These are phyloP conservation scores for Rhodotorula sp. DNA, from an alignment of 1,284 basidiomycete genomes.

Conservation along the genomic window DNA sequence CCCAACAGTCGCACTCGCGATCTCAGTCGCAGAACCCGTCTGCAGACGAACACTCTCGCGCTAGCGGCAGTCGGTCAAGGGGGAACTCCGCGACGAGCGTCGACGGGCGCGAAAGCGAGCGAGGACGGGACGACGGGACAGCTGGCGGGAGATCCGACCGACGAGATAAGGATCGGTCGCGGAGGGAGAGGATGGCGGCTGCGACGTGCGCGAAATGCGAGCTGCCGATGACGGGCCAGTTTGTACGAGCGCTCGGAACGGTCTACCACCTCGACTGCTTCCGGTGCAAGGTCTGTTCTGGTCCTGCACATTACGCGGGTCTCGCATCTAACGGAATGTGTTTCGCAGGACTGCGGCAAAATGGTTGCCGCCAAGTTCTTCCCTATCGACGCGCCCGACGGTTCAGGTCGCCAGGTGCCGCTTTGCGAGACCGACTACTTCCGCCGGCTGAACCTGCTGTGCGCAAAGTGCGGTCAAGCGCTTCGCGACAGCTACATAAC, in stretches of 20 bases:
- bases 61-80: background rate
- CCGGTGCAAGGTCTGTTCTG: conserved; percentile 76
- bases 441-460: conserved; percentile 90
- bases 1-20: background rate
- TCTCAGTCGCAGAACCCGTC: background rate
- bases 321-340: too few relatives aligned
- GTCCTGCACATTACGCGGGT: background rate
- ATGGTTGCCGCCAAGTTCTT: conserved; percentile 99
- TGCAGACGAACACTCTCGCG: background rate
- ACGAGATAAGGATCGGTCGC: background rate
- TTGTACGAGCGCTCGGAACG: conserved; percentile 89
- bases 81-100: conserved; percentile 7
- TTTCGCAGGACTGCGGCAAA: conserved; percentile 83
- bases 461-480: conserved; percentile 91
- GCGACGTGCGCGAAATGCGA: conserved; percentile 43
- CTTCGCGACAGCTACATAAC: conserved; percentile 98
- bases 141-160: background rate
- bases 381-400: conserved; percentile 79
- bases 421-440: conserved; percentile 99
- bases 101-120: background rate
- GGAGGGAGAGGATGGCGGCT: conserved; percentile 13
- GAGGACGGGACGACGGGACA: conserved; percentile 9
- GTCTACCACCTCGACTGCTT: conserved; percentile 97
- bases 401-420: conserved; percentile 68
- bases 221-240: conserved; percentile 58